A percentile compares a stretch with the other conserved stretches of the same genome.
These are phyloP conservation scores for Fraxinus xanthoxyloides DNA, from an alignment of 305 asterid genomes.

Conservation along the genomic window DNA sequence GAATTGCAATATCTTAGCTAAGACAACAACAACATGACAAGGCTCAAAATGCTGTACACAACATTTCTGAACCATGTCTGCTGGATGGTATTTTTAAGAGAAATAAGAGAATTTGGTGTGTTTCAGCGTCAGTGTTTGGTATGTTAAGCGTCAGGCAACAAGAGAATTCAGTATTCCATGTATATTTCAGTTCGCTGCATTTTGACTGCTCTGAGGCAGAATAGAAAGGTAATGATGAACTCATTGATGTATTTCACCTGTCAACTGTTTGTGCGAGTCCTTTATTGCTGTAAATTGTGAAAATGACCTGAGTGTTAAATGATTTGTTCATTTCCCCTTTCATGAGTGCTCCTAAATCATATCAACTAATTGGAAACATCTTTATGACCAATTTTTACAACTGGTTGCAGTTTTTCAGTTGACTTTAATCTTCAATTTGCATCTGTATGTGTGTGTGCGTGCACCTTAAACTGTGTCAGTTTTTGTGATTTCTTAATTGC, in stretches of 20 bases:
- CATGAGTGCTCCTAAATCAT: neutral
- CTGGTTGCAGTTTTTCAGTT: neutral
- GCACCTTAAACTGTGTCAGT: neutral
- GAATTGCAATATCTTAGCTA: neutral
- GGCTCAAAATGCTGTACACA: neutral
- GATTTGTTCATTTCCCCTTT: neutral
- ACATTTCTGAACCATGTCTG: neutral
- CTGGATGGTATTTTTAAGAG: neutral
- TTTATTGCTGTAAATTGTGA: neutral
- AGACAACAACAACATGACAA: neutral
- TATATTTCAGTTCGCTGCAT: neutral
- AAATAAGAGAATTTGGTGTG: neutral
- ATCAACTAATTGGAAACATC: neutral
- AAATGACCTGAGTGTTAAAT: neutral
- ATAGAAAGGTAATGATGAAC: neutral
- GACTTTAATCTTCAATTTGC: neutral
- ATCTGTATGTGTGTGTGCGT: neutral
- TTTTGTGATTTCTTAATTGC: neutral
- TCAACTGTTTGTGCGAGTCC: neutral
- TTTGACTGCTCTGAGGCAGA: neutral
- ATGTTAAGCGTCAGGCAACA: neutral
- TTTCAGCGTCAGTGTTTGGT: neutral
- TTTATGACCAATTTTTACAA: constrained; percentile 5
- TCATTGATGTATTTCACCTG: neutral
- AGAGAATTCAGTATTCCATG: neutral